A percentile compares a stretch with the other conserved stretches of the same genome.
These are phyloP conservation scores for Mortierella claussenii DNA, from an alignment of 192 early-diverging fungal species.

Conservation along the genomic window DNA sequence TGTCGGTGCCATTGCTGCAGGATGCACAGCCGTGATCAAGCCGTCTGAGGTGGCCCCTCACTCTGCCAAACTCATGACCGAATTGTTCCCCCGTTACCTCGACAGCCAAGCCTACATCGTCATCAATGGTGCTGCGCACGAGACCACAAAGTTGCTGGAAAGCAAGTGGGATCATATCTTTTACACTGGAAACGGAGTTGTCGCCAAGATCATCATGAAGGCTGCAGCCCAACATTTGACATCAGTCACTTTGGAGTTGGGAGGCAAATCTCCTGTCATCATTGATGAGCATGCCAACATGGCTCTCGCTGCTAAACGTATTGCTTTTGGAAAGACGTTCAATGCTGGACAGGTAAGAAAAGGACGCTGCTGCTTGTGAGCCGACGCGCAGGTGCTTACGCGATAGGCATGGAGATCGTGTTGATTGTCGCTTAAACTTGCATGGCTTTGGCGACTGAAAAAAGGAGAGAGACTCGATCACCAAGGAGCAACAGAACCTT, in stretches of 20 bases:
- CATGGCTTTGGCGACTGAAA: neutral
- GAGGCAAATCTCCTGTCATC: slow-evolving; percentile 86
- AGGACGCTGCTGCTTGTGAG: too few species aligned
- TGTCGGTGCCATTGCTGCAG: slow-evolving; percentile 88
- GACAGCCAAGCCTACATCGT: slow-evolving; percentile 74
- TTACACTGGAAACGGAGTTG: slow-evolving; percentile 87
- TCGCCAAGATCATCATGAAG: slow-evolving; percentile 86
- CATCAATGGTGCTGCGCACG: slow-evolving; percentile 80
- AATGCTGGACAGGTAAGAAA: slow-evolving; percentile 85
- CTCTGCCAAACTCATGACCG: slow-evolving; percentile 70
- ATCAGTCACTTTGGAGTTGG: slow-evolving; percentile 90
- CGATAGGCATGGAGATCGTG: too few species aligned
- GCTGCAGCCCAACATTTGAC: slow-evolving; percentile 90
- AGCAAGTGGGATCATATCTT: slow-evolving; percentile 91
- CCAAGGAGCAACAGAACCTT: too few species aligned
- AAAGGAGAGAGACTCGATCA: too few species aligned
- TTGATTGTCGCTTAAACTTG: too few species aligned
- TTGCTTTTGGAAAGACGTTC: slow-evolving; percentile 87
- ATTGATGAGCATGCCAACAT: slow-evolving; percentile 79
- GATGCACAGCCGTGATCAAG: slow-evolving; percentile 84
- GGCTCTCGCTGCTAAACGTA: slow-evolving; percentile 71
- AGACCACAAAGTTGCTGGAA: slow-evolving; percentile 81
- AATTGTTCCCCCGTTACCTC: slow-evolving; percentile 79
- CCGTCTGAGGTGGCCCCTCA: slow-evolving; percentile 85
- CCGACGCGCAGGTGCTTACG: too few species aligned